Evolutionary conservation across 305 asterid species (phyloP).

Genomic region (Ajuga reptans): DNA sequence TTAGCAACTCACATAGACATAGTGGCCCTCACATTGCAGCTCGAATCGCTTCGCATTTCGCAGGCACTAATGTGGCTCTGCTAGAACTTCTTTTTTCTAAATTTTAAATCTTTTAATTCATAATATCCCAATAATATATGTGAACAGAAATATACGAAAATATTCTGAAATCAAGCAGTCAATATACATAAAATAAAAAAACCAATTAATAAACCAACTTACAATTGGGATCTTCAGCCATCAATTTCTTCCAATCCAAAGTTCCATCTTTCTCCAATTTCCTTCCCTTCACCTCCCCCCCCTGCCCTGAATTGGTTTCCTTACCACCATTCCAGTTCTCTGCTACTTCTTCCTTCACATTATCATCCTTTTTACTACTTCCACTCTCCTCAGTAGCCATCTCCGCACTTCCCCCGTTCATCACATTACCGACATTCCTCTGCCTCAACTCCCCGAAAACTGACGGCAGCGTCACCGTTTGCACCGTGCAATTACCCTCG

Average conservation of each 20-base stretch:
- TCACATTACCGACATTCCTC: slow-evolving; percentile 53
- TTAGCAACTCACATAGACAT: neutral
- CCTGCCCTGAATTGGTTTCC: slow-evolving; percentile 26
- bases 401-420: slow-evolving; percentile 41
- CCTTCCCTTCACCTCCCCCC: slow-evolving; percentile 43
- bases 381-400: slow-evolving; percentile 38
- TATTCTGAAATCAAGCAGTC: neutral
- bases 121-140: neutral
- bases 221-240: slow-evolving; percentile 63
- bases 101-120: neutral
- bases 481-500: slow-evolving; percentile 32
- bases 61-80: neutral
- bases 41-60: neutral
- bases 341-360: slow-evolving; percentile 25
- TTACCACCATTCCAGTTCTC: slow-evolving; percentile 22
- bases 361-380: slow-evolving; percentile 24
- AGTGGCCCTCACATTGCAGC: neutral
- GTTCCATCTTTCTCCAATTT: slow-evolving; percentile 57
- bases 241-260: slow-evolving; percentile 72
- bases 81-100: neutral
- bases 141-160: neutral
- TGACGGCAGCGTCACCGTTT: slow-evolving; percentile 26
- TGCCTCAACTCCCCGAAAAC: slow-evolving; percentile 63
- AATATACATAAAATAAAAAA: neutral
- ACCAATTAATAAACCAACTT: slow-evolving; percentile 22